Base-by-base conservation (phyloP, 2,329 filamentous ascomycete species). In the Exserohilum rostratum region DNA sequence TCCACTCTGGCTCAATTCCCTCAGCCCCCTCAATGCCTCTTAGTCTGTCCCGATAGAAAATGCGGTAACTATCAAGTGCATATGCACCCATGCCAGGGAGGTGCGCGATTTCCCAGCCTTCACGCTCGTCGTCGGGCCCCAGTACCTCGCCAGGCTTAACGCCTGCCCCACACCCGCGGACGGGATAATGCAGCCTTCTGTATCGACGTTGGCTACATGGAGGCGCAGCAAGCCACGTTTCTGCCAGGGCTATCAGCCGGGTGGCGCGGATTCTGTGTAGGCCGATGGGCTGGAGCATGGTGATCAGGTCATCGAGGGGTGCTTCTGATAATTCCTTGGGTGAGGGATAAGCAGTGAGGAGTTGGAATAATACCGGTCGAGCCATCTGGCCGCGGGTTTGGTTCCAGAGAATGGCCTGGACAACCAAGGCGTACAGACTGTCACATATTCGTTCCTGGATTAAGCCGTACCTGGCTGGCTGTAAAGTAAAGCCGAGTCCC, bases 31-130 rank as follows among this genome's bases (percentile, higher is more conserved):
- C 50, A 6, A 87, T 74, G 0, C 86, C 88, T 6, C 92, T 83
- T 20, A 96, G 74, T 29, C 83, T 80, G 71, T 97, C 93, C 1
- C 93, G 85, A 71, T 91, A 96, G 74, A 97, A 97, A 60, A 97
- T 96, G 3, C 93, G 86, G 90, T 91, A 97, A 68, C 89, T 93
- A 74, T 97, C 93, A 44, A 93, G 80, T 0, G 91, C 90, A 73
- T 97, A 97, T 1, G 86, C 56, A 82, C 13, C 92, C 90, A 50
- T 83, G 72, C 49, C 87, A 0, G 91, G 92, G 53, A 97, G 78
- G 72, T 96, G 90, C 0, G 89, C 91, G 55, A 96, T 89, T 68
- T 97, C 93, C 87, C 91, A 96, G 4, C 84, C 80, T 0, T 78
- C 76, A 10, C 81, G 78, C 13, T 66, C 58, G 20, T 73, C 69